These are phyloP conservation scores for Stachybotrys elegans DNA, from an alignment of 2,329 filamentous ascomycete species.

Conservation along the genomic window DNA sequence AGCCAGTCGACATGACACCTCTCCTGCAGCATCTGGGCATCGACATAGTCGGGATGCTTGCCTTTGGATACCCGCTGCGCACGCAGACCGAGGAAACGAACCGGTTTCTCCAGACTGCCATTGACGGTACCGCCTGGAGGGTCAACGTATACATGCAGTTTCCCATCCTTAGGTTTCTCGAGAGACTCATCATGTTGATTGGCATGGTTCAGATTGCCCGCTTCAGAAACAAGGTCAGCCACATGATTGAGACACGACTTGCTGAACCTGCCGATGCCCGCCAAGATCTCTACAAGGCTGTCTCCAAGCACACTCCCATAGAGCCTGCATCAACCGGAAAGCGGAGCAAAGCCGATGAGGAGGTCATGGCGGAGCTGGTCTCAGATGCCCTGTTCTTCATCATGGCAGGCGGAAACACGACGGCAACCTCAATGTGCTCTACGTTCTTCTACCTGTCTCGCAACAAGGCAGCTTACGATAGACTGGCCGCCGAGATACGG, in stretches of 20 bases:
- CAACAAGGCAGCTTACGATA: background rate
- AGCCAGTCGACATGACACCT: background rate
- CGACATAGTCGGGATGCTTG: slow-evolving; percentile 3
- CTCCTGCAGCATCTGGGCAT: slow-evolving; percentile 1
- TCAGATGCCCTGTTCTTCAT: slow-evolving; percentile 6
- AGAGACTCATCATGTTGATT: background rate
- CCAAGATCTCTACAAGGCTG: slow-evolving; percentile 2
- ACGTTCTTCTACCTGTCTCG: slow-evolving; percentile 5
- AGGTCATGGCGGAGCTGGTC: slow-evolving; percentile 3
- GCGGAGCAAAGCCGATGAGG: too few species aligned
- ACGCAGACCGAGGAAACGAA: slow-evolving; percentile 4
- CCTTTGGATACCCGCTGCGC: slow-evolving; percentile 3
- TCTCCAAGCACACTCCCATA: background rate
- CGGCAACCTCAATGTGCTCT: background rate
- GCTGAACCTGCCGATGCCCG: slow-evolving; percentile 1
- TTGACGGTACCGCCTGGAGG: background rate
- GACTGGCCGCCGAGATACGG: background rate
- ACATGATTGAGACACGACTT: slow-evolving; percentile 3
- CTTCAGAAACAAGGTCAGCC: slow-evolving; percentile 1
- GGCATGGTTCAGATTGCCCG: background rate
- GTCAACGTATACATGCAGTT: slow-evolving; percentile 5
- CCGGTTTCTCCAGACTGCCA: background rate
- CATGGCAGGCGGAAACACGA: slow-evolving; percentile 1
- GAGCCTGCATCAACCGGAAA: background rate
- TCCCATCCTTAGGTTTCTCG: background rate